Evolutionary conservation across 179 eudicot genomes (phyloP), one percentile per base, ranked within the genome.

Genomic region (Silene vulgaris): DNA sequence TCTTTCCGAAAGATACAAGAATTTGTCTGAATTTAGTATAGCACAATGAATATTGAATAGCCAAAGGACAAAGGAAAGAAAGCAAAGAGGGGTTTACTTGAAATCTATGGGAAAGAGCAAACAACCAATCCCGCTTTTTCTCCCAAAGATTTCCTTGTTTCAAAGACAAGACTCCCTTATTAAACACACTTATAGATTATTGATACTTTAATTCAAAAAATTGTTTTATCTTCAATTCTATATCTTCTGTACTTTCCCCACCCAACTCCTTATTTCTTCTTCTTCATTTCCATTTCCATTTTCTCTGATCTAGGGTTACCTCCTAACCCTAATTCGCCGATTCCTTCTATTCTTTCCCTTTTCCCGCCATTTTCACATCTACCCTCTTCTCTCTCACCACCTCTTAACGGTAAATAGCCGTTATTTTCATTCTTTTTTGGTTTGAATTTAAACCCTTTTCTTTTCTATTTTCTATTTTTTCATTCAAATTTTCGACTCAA

Each of bases 291-390:
- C 26, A 40, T 20, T 48, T 40, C 8, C 48, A 40, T 8, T 40
- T 40, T 60, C 52, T 79, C 86, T 81, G 88, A 87, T 87, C 86
- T 81, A 80, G 56, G 86, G 86, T 77, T 82, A 29, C 35, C 14
- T 6, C 37, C 8, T 75, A 75, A 67, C 84, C 82, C 81, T 79
- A 75, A 64, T 52, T 80, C 78, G 81, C 88, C 87, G 82, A 75
- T 76, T 79, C 30, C 79, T 65, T 35, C 59, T 14, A n/a, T 1
- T 48, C 28, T 37, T 3, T 20, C 67, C 74, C 5, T 43, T 74
- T 84, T 84, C 87, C 85, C 87, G 87, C 87, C 83, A 73, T 82
- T 82, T 83, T 73, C 35, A 8, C 63, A 14, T 64, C 45, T 19
- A 7, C 74, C 19, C 75, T 59, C 77, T 59, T 66, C 74, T 20